Percentiles rank a stretch among this genome's conserved stretches.
Evolutionary conservation across 2,329 filamentous ascomycete genomes (phyloP).

Genomic region (Fusarium pseudonygamai): DNA sequence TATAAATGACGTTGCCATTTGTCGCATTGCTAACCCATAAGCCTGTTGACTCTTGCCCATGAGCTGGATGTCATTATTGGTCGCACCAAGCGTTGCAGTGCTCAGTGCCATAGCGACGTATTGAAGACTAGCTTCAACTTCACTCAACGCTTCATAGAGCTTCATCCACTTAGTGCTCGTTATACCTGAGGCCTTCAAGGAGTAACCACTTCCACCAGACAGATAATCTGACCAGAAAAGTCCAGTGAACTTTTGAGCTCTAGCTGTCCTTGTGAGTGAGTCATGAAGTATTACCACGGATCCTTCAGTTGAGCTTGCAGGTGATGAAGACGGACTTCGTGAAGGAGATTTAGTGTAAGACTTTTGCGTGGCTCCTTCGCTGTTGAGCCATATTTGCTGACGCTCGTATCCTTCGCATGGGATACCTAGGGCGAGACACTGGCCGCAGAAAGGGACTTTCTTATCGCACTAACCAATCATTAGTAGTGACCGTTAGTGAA

Average conservation of each 20-base stretch:
- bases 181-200: background rate
- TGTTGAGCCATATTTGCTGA: slow-evolving; percentile 16
- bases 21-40: slow-evolving; percentile 2
- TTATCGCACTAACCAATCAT: slow-evolving; percentile 3
- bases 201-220: slow-evolving; percentile 4
- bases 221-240: slow-evolving; percentile 22
- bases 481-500: background rate
- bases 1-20: background rate
- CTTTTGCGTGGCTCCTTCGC: background rate
- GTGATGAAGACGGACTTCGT: background rate
- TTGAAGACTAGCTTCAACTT: background rate
- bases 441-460: background rate
- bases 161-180: background rate
- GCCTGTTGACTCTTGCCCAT: slow-evolving; percentile 2
- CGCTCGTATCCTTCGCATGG: slow-evolving; percentile 8
- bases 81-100: background rate
- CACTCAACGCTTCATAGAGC: background rate
- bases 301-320: accelerated
- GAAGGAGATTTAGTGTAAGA: background rate
- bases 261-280: background rate
- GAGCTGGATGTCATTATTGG: background rate
- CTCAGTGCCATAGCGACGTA: slow-evolving; percentile 19
- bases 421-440: slow-evolving; percentile 4
- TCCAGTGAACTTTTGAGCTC: slow-evolving; percentile 14
- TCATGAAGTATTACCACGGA: background rate